Base-by-base conservation (phyloP, 2,329 filamentous ascomycete genomes). In the Colletotrichum tabaci region DNA sequence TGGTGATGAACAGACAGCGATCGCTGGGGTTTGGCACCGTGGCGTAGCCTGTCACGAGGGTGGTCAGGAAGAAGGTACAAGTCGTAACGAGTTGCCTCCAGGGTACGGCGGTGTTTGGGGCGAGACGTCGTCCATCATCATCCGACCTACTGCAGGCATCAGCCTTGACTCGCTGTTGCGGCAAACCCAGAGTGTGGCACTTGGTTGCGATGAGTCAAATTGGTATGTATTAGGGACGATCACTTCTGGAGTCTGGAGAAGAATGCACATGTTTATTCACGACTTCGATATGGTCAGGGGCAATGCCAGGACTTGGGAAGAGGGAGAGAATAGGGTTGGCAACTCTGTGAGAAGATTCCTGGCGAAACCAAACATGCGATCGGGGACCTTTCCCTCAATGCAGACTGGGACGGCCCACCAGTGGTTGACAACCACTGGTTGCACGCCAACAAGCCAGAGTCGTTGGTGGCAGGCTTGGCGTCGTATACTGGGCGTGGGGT, bases 61-160 rank as follows among this genome's bases (percentile, higher is more conserved):
- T 23, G 26, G 5, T 26, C 44, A 50, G 64, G 23, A 50, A 68
- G 64, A 55, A 42, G 49, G 58, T 71, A 65, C 65, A 21, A 47
- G 15, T 64, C 68, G 65, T 68, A 46, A 71, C 65, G 64, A 47
- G 13, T 47, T 71, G 68, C 68, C 58, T 57, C n/a, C 15, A 46
- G 30, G 23, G 64, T 35, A 30, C 47, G 15, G n/a, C 12, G 15
- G 58, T 60, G 57, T 68, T 53, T 61, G 61, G 61, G 21, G 61
- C 60, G 40, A 30, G 42, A 46, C 35, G n/a, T 63, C 13, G 10
- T 26, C 46, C 52, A 38, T 16, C 56, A 46, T 58, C 64, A 46
- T 67, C 68, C 42, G 64, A 71, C 57, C 18, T 67, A 63, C 56
- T 38, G 21, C 35, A 26, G 46, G 67, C 57, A 68, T 58, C 58